phyloP scores from a whole-genome alignment of 2,329 filamentous ascomycete species.

The Pseudogymnoascus sp. region DNA sequence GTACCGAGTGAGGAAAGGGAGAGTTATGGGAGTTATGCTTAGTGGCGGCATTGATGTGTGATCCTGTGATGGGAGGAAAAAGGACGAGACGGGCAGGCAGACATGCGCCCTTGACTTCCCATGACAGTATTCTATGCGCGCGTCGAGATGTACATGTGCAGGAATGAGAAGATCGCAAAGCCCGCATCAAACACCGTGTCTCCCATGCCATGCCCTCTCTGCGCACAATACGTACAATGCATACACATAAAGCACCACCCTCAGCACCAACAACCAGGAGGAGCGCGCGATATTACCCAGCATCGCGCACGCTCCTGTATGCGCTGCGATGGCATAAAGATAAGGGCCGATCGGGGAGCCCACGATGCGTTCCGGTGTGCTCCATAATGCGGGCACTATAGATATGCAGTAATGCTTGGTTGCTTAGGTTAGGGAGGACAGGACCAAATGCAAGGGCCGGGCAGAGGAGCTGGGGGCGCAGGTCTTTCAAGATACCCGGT shows the following conservation, averaged over 20 bases:
- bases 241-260: neutral
- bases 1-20: neutral
- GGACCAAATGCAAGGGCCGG: neutral
- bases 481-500: neutral
- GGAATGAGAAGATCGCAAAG: neutral
- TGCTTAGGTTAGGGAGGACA: neutral
- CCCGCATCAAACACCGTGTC: neutral
- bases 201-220: neutral
- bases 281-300: neutral
- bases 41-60: neutral
- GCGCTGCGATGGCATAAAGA: neutral
- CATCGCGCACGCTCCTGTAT: neutral
- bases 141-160: neutral
- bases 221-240: neutral
- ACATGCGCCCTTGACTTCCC: neutral
- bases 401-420: constrained; percentile 2
- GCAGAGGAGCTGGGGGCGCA: neutral
- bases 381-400: neutral
- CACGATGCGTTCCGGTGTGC: neutral
- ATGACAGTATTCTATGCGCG: neutral
- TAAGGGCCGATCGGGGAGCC: neutral
- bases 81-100: neutral
- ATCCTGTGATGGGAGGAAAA: neutral
- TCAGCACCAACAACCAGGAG: neutral
- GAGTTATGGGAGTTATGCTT: neutral